Percentiles rank a stretch among this genome's conserved stretches.
Evolutionary conservation across 257 asterid species (phyloP).

Genomic region (Ilex aquifolium): DNA sequence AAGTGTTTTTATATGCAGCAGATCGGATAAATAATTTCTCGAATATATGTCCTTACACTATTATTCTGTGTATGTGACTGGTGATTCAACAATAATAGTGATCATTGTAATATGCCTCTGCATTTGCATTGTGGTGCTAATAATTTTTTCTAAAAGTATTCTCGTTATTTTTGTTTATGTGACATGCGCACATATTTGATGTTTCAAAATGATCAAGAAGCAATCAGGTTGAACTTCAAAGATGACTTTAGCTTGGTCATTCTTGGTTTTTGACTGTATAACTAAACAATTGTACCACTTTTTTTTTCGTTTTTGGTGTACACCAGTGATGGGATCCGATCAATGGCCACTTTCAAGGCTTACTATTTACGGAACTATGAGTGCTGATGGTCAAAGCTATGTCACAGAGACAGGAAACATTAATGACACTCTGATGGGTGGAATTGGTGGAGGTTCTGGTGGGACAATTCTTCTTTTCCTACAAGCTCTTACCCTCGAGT

Average conservation of each 20-base stretch:
- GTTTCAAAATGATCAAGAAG: not conserved
- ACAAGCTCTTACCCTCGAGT: conserved; percentile 53
- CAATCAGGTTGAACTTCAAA: not conserved
- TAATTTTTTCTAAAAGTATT: no score
- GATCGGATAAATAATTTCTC: no score
- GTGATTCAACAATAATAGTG: no score
- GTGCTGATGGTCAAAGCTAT: conserved; percentile 79
- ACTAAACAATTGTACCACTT: conserved; percentile 13
- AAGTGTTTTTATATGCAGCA: no score
- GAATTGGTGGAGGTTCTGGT: conserved; percentile 96
- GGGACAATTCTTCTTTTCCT: conserved; percentile 88
- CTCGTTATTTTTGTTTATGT: no score
- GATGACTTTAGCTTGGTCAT: not conserved
- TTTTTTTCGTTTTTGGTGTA: conserved; percentile 15
- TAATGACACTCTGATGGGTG: conserved; percentile 56
- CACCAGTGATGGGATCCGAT: conserved; percentile 74
- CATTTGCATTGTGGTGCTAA: no score
- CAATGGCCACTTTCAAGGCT: conserved; percentile 81
- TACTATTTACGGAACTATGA: conserved; percentile 64
- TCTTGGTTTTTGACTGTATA: no score
- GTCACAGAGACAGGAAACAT: conserved; percentile 37
- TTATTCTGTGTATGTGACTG: no score
- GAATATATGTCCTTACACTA: no score
- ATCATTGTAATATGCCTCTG: no score
- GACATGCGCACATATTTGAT: not conserved